Evolutionary conservation across 2,329 filamentous ascomycete genomes (phyloP).

Genomic region (Aspergillus sclerotialis): DNA sequence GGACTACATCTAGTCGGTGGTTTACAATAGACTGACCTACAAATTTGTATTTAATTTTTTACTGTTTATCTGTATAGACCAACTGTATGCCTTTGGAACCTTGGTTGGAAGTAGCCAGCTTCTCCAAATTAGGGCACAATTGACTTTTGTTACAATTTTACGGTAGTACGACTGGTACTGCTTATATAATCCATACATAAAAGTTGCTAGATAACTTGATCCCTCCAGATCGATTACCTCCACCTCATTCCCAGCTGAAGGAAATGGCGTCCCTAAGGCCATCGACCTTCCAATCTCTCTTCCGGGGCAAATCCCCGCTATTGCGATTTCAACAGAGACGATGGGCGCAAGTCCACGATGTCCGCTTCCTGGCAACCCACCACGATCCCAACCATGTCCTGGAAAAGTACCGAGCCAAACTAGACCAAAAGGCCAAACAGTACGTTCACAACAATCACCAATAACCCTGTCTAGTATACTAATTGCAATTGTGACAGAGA

Average conservation of each 20-base stretch:
- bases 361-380: conserved; percentile 81
- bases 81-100: too few species aligned
- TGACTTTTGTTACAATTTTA: too few species aligned
- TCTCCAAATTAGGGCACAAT: too few species aligned
- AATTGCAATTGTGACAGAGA: conserved; percentile 61
- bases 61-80: too few species aligned
- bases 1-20: too few species aligned
- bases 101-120: too few species aligned
- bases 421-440: conserved; percentile 71
- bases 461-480: too few species aligned
- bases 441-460: conserved; percentile 31
- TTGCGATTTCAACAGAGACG: conserved; percentile 55
- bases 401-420: conserved; percentile 82
- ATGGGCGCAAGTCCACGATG: conserved; percentile 88
- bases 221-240: conserved; percentile 1
- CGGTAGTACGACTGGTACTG: background rate
- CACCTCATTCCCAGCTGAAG: background rate
- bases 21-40: too few species aligned
- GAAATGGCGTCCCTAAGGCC: conserved; percentile 46
- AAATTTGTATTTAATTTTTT: too few species aligned
- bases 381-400: conserved; percentile 57
- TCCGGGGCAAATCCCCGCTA: conserved; percentile 22
- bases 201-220: too few species aligned
- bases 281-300: conserved; percentile 44
- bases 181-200: background rate